phyloP scores from a whole-genome alignment of 345 rosid genomes.

The Aethionema arabicum region DNA sequence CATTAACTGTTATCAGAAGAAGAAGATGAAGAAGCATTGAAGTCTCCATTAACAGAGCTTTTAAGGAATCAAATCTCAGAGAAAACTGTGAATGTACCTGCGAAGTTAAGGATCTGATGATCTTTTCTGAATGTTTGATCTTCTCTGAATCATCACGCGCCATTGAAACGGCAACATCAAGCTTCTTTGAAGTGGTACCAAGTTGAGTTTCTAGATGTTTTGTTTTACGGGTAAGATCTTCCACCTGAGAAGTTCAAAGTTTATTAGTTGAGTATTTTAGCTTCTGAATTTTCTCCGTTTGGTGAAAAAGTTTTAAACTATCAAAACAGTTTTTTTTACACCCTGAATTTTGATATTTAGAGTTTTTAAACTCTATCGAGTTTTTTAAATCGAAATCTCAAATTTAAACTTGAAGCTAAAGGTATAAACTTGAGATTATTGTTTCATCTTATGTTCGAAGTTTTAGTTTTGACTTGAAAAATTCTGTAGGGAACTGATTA shows the following conservation, averaged over 20 bases:
- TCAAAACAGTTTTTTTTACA: too few relatives aligned
- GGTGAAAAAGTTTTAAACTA: too few relatives aligned
- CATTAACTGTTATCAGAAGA: constrained; percentile 26
- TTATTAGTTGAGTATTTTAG: not conserved
- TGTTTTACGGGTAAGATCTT: constrained; percentile 54
- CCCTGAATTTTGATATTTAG: too few relatives aligned
- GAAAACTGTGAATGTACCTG: constrained; percentile 38
- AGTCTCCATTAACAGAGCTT: not conserved
- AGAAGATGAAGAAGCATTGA: not conserved
- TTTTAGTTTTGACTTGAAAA: too few relatives aligned
- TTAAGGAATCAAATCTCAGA: constrained; percentile 10
- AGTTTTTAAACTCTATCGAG: too few relatives aligned
- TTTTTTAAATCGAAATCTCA: too few relatives aligned
- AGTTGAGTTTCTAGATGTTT: constrained; percentile 54
- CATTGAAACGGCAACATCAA: constrained; percentile 49
- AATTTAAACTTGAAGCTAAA: too few relatives aligned
- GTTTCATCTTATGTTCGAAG: too few relatives aligned
- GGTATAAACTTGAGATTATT: too few relatives aligned
- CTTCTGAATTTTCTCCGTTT: too few relatives aligned
- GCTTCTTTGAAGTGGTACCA: constrained; percentile 45
- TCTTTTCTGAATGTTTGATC: constrained; percentile 54
- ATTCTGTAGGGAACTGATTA: too few relatives aligned
- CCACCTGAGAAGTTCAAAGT: constrained; percentile 45
- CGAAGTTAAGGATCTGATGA: constrained; percentile 51
- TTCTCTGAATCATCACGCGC: constrained; percentile 58